A percentile compares a stretch with the other conserved stretches of the same genome.
Conservation (phyloP, 495 filamentous ascomycete genomes). For the Friedmanniomyces simplex region DNA sequence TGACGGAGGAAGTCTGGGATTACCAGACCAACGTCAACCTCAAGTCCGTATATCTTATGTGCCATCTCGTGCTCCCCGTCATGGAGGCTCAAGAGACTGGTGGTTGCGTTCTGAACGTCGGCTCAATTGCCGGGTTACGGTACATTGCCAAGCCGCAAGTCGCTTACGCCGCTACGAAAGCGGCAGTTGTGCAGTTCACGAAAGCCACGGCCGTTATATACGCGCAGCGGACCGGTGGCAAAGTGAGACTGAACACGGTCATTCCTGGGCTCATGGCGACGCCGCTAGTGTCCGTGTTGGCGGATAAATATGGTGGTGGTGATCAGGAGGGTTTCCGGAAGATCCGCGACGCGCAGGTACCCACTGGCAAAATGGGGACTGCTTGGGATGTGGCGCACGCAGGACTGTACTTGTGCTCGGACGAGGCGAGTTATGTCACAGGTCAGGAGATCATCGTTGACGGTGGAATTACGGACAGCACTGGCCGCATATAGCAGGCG, state of each 20-base stretch:
- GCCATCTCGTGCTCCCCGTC: conserved; percentile 39
- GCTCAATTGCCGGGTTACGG: conserved; percentile 39
- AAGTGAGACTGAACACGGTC: conserved; percentile 43
- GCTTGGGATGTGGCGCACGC: conserved; percentile 45
- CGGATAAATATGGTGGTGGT: conserved; percentile 32
- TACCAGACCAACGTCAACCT: conserved; percentile 42
- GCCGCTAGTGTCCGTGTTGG: conserved; percentile 36
- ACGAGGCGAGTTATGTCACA: conserved; percentile 43
- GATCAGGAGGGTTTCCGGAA: conserved; percentile 14
- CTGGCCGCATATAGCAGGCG: background rate
- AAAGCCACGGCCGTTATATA: conserved; percentile 43
- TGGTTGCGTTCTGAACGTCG: conserved; percentile 38
- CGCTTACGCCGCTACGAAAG: conserved; percentile 39
- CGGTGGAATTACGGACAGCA: conserved; percentile 29
- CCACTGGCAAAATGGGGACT: conserved; percentile 36
- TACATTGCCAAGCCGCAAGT: conserved; percentile 46
- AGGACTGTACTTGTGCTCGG: conserved; percentile 40
- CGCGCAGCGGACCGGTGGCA: conserved; percentile 24
- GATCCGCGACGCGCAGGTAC: conserved; percentile 26
- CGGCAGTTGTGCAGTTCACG: conserved; percentile 32
- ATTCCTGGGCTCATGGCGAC: conserved; percentile 44
- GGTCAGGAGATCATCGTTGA: conserved; percentile 46
- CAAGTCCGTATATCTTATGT: conserved; percentile 42
- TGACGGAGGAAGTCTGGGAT: conserved; percentile 42
- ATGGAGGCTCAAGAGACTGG: conserved; percentile 35